phyloP scores from a whole-genome alignment of 495 filamentous ascomycete species.

The Annulohypoxylon nitens region DNA sequence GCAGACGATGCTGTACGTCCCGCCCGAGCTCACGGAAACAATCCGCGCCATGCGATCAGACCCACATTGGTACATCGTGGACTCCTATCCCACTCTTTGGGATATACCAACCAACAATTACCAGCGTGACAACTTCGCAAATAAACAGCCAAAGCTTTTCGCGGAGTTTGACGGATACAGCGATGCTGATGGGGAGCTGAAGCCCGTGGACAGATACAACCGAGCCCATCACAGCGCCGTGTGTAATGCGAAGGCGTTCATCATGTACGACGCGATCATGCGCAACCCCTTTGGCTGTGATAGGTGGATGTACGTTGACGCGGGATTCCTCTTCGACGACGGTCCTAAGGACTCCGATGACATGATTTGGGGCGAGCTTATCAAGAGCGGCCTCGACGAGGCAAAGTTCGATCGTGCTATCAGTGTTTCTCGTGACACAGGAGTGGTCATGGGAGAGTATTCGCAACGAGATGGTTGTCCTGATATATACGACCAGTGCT shows the following conservation, averaged over 20 bases:
- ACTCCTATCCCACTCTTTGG: conserved; percentile 40
- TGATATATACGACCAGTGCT: conserved; percentile 40
- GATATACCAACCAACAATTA: conserved; percentile 44
- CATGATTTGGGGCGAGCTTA: conserved; percentile 35
- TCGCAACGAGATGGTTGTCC: conserved; percentile 32
- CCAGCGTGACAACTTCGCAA: conserved; percentile 43
- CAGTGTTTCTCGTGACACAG: conserved; percentile 36
- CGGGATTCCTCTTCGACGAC: conserved; percentile 42
- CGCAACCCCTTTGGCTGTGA: conserved; percentile 43
- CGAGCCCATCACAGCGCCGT: conserved; percentile 43
- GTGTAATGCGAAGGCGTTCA: conserved; percentile 45
- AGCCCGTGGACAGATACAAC: conserved; percentile 37
- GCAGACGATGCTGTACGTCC: conserved; percentile 41
- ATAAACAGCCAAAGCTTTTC: conserved; percentile 34
- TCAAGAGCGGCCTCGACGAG: conserved; percentile 30
- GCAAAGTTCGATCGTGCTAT: conserved; percentile 40
- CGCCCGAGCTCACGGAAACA: conserved; percentile 31
- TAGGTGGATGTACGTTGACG: conserved; percentile 42
- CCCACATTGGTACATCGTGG: conserved; percentile 39
- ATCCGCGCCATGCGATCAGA: conserved; percentile 34
- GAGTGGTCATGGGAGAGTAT: conserved; percentile 46
- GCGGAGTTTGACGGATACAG: conserved; percentile 56
- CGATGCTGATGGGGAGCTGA: conserved; percentile 37
- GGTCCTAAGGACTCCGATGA: conserved; percentile 32
- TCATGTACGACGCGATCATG: conserved; percentile 47